Conservation (phyloP, 1,139 yeast species). For the Suhomyces bolitotheri region DNA sequence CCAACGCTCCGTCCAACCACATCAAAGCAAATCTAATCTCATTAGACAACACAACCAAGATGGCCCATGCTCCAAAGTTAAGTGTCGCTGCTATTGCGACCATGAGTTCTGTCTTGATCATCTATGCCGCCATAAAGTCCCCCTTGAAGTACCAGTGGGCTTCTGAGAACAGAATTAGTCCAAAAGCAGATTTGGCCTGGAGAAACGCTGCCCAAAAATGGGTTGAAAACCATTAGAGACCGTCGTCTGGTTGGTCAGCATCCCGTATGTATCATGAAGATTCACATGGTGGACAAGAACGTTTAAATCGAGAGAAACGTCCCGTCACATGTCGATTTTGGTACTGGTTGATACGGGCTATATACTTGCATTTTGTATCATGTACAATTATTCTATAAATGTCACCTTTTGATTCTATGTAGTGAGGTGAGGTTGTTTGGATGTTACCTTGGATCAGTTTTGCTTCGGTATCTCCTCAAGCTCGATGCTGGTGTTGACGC, state of each 20-base stretch:
- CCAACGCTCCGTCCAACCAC: constrained; percentile 27
- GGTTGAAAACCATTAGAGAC: constrained; percentile 39
- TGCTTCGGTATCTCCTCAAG: constrained; percentile 13
- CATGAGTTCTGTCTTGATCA: constrained; percentile 46
- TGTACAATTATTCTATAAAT: constrained; percentile 7
- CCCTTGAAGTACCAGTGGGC: constrained; percentile 48
- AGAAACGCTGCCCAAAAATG: constrained; percentile 51
- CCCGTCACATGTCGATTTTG: no score
- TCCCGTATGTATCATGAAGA: neutral
- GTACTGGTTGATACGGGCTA: no score
- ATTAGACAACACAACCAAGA: constrained; percentile 12
- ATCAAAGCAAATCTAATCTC: constrained; percentile 20
- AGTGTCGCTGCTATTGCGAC: constrained; percentile 45
- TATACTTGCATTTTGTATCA: constrained; percentile 3
- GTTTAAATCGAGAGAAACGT: no score
- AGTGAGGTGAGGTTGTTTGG: no score
- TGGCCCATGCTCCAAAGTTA: constrained; percentile 47
- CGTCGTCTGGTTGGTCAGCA: no score
- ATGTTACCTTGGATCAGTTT: no score
- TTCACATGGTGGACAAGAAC: no score
- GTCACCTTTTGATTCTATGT: constrained; percentile 1
- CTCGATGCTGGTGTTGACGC: constrained; percentile 14
- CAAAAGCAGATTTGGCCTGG: constrained; percentile 55
- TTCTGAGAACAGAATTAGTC: constrained; percentile 46
- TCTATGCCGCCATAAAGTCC: constrained; percentile 43